Base-by-base conservation (phyloP, 2,329 filamentous ascomycete genomes). In the Trichophyton rubrum region DNA sequence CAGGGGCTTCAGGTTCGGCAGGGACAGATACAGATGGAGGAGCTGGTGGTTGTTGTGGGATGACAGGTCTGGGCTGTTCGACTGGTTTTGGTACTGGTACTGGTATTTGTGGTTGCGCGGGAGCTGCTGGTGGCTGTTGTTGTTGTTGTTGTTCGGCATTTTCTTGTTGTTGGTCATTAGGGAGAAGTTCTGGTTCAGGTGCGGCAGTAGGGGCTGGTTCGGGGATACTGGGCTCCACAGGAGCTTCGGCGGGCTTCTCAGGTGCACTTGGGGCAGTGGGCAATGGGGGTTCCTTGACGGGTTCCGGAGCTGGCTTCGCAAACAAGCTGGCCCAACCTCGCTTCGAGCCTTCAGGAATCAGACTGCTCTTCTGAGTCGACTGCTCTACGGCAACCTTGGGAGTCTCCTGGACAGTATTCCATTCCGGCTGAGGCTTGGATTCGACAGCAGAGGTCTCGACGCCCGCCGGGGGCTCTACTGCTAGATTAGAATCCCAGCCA, bases 301-400 rank as follows among this genome's bases (percentile, higher is more conserved):
- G 70, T 59, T 75, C 72, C 43, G 83, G 79, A 41, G 80, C 76
- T 45, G 80, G 77, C 76, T 86, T 87, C 40, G 85, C 82, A 64
- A 90, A 82, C 80, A 90, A 86, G 74, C 86, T 88, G 41, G 87
- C 87, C 87, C 87, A 90, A 58, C 73, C 74, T 67, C 74, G 75
- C 71, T 76, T 76, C 56, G 73, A 68, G 43, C 71, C 72, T 61
- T 75, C 74, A 3, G 73, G 69, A 47, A 71, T 68, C 56, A 69
- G 66, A 62, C 64, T 73, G 63, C 63, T 70, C 69, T 73, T 75
- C 24, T 63, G 58, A 22, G 66, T 59, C 17, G 66, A 62, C 40
- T 67, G 61, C 59, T 67, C 64, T 57, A 63, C 67, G 7, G 59
- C n/a, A 8, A 33, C 13, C 24, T 40, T 55, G 27, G 40, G 17